A percentile compares a stretch with the other conserved stretches of the same genome.
Evolutionary conservation across 495 filamentous ascomycete genomes (phyloP).

Genomic region (Trypethelium eluteriae): DNA sequence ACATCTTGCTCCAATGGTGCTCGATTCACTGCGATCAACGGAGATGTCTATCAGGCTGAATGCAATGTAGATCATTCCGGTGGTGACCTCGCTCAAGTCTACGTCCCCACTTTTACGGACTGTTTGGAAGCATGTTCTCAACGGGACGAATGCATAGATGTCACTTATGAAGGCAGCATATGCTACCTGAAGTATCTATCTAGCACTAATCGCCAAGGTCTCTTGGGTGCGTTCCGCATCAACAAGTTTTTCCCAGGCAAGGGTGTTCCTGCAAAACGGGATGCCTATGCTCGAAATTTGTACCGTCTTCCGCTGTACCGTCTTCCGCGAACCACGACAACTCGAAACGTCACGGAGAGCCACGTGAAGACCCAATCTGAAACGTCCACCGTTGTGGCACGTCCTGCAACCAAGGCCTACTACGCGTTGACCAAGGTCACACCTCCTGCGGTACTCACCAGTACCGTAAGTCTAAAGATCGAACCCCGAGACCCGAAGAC

Average conservation of each 20-base stretch:
- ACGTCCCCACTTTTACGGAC: not conserved
- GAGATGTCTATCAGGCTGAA: not conserved
- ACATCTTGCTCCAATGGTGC: not conserved
- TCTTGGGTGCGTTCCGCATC: not conserved
- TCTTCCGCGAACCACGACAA: no score
- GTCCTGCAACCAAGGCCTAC: no score
- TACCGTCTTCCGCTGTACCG: no score
- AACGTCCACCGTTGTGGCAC: no score
- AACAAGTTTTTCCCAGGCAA: not conserved
- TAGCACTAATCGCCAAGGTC: not conserved
- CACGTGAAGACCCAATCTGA: no score
- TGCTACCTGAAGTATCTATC: not conserved
- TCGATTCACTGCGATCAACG: not conserved
- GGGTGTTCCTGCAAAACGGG: not conserved
- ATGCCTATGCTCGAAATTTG: not conserved
- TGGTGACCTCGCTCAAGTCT: not conserved
- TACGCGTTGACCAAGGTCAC: no score
- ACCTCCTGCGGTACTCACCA: no score
- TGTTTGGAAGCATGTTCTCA: not conserved
- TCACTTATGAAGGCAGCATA: not conserved
- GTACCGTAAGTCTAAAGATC: no score
- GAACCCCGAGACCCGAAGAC: no score
- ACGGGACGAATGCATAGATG: not conserved
- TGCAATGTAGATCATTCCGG: not conserved
- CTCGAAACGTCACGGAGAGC: no score